Base-by-base conservation (phyloP, 2,329 filamentous ascomycete genomes). In the Stenocarpella maydis region DNA sequence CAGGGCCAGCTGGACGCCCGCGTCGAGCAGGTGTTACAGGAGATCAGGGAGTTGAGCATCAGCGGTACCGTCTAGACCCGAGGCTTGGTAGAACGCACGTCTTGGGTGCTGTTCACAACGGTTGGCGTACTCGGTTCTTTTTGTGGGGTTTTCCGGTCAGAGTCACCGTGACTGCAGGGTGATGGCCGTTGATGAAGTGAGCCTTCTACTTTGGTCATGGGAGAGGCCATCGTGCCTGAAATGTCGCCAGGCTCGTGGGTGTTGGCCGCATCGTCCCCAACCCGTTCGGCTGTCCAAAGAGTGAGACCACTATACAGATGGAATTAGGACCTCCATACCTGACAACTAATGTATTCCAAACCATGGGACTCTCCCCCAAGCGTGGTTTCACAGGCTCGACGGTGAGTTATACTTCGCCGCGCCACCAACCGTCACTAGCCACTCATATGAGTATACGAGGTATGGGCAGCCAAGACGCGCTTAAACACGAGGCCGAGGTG, bases 31-130 rank as follows among this genome's bases (percentile, higher is more conserved):
- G 96, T 98, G 50, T 79, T 99, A 81, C 95, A 98, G 74, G 95
- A 99, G 85, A 99, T 99, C 80, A 87, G 96, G 74, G 96, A 98
- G 82, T 81, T 99, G 81, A 98, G 95, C 82, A 99, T 99, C 85
- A 91, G 89, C 75, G 89, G 89, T 53, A 91, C 89, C 3, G 88
- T 91, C 66, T 91, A 66, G 55, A 41, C 24, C 58, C 58, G 28
- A 15, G 19, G 26, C 14, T 19, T 8, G 10, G 26, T 49, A 8
- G 19, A 10, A 28, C 7, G 41, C 7, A 31, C 17, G 5, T 45
- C 26, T n/a, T 21, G 28, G 12, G 19, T 28, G 19, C 24, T 47
- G 58, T 61, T 61, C 19, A 26, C 58, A 21, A 61, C 21, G 26
- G 58, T 12, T 34, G 58, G 58, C 58, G 58, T 61, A 61, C 41